Percentiles rank a stretch among this genome's conserved stretches.
Conservation (phyloP, 257 asterid species). For the Primulina eburnea region DNA sequence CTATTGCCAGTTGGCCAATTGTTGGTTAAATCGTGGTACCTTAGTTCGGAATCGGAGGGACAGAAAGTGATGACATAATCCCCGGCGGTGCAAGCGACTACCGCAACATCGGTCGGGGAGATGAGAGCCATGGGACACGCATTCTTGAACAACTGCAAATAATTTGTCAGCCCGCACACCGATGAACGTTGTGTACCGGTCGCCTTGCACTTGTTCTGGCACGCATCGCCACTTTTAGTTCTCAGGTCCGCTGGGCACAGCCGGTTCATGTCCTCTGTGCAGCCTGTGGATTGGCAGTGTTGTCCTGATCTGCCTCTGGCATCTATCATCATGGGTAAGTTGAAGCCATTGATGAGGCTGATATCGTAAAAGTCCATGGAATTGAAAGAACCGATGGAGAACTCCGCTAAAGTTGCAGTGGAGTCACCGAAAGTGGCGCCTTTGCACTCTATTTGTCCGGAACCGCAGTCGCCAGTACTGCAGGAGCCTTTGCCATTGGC, state of each 20-base stretch:
- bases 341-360: neutral
- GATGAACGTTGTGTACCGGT: neutral
- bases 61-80: neutral
- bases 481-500: slow-evolving; percentile 43
- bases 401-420: neutral
- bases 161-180: neutral
- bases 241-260: neutral
- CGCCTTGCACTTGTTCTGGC: neutral
- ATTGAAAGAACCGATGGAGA: neutral
- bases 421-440: neutral
- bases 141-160: neutral
- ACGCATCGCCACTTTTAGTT: neutral
- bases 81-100: neutral
- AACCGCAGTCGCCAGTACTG: neutral
- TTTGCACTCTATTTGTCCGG: neutral
- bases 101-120: neutral
- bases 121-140: neutral
- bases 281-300: neutral
- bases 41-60: neutral
- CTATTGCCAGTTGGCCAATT: no score
- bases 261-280: neutral
- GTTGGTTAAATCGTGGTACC: neutral
- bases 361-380: neutral
- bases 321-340: neutral
- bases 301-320: neutral